These are phyloP conservation scores for Rubroshorea leprosula DNA, from an alignment of 345 rosid species.

Conservation along the genomic window DNA sequence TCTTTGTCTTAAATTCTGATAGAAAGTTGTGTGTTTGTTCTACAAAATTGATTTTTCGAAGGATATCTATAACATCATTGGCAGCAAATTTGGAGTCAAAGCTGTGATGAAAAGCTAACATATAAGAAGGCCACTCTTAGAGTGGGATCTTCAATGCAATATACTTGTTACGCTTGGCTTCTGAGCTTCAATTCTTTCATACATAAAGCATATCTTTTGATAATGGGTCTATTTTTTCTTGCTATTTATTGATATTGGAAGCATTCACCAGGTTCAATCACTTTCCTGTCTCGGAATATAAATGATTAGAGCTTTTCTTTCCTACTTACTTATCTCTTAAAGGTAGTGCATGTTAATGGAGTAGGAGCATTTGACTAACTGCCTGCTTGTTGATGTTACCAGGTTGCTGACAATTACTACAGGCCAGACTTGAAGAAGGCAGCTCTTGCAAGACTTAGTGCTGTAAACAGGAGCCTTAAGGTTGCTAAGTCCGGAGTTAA, in stretches of 20 bases:
- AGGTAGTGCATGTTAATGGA: no score
- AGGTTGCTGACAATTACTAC: constrained; percentile 70
- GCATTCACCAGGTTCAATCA: no score
- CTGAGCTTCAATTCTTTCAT: constrained; percentile 26
- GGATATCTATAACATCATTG: no score
- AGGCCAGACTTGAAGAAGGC: constrained; percentile 68
- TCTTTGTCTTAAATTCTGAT: no score
- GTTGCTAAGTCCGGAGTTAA: constrained; percentile 62
- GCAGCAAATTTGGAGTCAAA: no score
- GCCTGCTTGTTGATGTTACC: constrained; percentile 3
- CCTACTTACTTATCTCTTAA: no score
- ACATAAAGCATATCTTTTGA: background rate
- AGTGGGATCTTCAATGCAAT: constrained; percentile 34
- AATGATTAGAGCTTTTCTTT: no score
- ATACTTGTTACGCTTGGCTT: constrained; percentile 54
- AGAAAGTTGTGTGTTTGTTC: no score
- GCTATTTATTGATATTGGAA: no score
- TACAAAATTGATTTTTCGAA: no score
- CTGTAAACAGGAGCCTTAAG: constrained; percentile 51
- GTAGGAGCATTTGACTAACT: background rate
- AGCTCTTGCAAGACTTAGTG: constrained; percentile 68
- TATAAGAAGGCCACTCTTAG: constrained; percentile 27
- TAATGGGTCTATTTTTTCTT: background rate
- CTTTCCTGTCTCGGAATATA: no score
- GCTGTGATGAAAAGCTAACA: constrained; percentile 30